Evolutionary conservation across 805 yeast genomes (phyloP), one percentile per base, ranked within the genome.

Genomic region (Hanseniaspora taiwanica): DNA sequence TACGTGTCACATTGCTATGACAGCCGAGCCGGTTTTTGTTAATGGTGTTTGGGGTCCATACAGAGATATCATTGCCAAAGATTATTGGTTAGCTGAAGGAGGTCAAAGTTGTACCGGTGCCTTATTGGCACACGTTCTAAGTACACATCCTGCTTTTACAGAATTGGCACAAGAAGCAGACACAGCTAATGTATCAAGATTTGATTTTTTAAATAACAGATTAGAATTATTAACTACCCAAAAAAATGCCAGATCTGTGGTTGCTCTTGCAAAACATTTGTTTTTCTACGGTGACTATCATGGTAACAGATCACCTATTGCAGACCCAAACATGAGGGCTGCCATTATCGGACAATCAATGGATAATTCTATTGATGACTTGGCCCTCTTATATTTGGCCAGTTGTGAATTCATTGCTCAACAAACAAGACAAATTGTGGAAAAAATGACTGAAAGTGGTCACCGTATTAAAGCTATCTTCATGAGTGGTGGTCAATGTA

Each of bases 31-130:
- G 0, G 75, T 85, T 35, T 87, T 89, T 57, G 97, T 89, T 8
- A 76, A 84, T 35, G 98, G 98, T 44, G 96, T 91, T 25, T 91
- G 98, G 98, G 98, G 98, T 12, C 98, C 98, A 2, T 91, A 91
- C 62, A 72, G 86, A 53, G 95, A 87, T 59, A 94, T 84, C 4
- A 71, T 89, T 66, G 81, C 93, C n/a, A 80, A 81, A 21, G 85
- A 78, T 5, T 79, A 68, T 53, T 91, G 97, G 97, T 69, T 87
- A 47, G 95, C 97, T 12, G 98, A 91, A 63, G 98, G 98, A 55
- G 98, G 98, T n/a, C 98, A 91, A 60, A 80, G 93, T 13, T 82
- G 95, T 56, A 91, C 98, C 2, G 98, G 98, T 50, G 96, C 93
- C 23, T 70, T 91, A 31, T 69, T 91, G 47, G 89, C 91, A 2